Evolutionary conservation across 2,329 filamentous ascomycete genomes (phyloP).

Genomic region (Chaetomium globosum): DNA sequence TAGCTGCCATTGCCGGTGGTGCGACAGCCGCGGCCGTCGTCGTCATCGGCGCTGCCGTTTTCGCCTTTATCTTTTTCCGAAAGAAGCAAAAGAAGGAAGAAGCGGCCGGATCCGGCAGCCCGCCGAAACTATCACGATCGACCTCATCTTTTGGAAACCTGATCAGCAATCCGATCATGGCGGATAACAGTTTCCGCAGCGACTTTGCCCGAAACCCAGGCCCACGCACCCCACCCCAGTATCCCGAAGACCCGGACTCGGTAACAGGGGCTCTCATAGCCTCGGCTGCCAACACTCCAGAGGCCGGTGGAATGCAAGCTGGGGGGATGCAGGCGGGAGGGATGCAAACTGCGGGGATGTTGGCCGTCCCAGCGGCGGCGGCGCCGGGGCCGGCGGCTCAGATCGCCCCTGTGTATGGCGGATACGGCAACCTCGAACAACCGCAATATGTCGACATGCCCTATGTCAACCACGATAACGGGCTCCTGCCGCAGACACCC

Average conservation of each 20-base stretch:
- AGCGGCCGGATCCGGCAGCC: constrained; percentile 28
- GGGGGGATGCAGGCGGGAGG: constrained; percentile 1
- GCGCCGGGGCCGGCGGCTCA: constrained; percentile 15
- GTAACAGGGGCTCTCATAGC: constrained; percentile 27
- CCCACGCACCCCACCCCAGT: constrained; percentile 20
- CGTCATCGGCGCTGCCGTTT: constrained; percentile 46
- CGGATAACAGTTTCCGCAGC: constrained; percentile 48
- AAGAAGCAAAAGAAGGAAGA: constrained; percentile 37
- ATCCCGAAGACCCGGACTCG: constrained; percentile 15
- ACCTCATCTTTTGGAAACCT: constrained; percentile 53
- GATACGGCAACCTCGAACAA: constrained; percentile 35
- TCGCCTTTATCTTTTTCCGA: constrained; percentile 46
- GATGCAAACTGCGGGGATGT: neutral
- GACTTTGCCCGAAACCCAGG: constrained; percentile 48
- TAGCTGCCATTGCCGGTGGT: constrained; percentile 52
- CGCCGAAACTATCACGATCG: constrained; percentile 39
- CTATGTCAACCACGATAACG: constrained; percentile 17
- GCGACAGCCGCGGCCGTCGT: constrained; percentile 51
- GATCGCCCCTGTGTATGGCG: constrained; percentile 33
- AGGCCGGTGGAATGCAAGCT: constrained; percentile 11
- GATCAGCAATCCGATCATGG: constrained; percentile 60
- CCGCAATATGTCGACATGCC: constrained; percentile 26
- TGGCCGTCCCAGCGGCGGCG: constrained; percentile 21
- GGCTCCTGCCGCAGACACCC: constrained; percentile 38
- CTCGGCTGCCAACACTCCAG: constrained; percentile 22